Base-by-base conservation (phyloP, 345 rosid species). In the Brassica rapa region DNA sequence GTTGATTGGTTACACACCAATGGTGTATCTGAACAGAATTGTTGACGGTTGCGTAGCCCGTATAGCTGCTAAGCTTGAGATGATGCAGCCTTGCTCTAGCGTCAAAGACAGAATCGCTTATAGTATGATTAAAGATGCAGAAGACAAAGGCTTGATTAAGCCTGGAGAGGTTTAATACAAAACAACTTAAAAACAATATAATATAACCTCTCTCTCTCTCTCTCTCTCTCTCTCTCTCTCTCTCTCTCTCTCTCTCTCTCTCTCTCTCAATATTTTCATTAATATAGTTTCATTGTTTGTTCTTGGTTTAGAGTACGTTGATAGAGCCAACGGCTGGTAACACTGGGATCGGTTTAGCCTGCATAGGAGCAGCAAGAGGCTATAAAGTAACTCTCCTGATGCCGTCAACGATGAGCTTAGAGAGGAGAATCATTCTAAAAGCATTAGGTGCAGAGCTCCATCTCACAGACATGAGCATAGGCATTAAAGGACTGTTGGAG, bases 401-500 rank as follows among this genome's bases (percentile, higher is more conserved):
- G 96, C 92, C 98, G 0, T 76, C 91, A 32, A 68, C 74, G 1
- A 53, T 43, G 77, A 92, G 92, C 75, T 4, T 87, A 1, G 97
- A 94, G 83, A 84, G 97, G 76, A 89, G 87, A 84, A 83, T 86
- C 33, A 73, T 92, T 46, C 82, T 92, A 1, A 83, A 60, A 66
- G 97, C 97, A 62, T 76, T 94, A 37, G 97, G 97, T 65, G 95
- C 97, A 53, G 88, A 92, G 74, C 16, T 94, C 29, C 57, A 9
- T 61, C 86, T 92, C 24, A 75, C 85, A 1, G 86, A 89, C 55
- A 73, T 81, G 12, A 43, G 84, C 8, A 82, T 68, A 67, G 89
- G 86, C 33, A 0, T 87, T 71, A 39, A 77, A 0, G 93, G 85
- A 41, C 66, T 51, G 51, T 0, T 86, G n/a, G 80, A 79, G 21